Evolutionary conservation across 2,329 filamentous ascomycete species (phyloP), one percentile per base, ranked within the genome.

Genomic region (Clonostachys byssicola): DNA sequence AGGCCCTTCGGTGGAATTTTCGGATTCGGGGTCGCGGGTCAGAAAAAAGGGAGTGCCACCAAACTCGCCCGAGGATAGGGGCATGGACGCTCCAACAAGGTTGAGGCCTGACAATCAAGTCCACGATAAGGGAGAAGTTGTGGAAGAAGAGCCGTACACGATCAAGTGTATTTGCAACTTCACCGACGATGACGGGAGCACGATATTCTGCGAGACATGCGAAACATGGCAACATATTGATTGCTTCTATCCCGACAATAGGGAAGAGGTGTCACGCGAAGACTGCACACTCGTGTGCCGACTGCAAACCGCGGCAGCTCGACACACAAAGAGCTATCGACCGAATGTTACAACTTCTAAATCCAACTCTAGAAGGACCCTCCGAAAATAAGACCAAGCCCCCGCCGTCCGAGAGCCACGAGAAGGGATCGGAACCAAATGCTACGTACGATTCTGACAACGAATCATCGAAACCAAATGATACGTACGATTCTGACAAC

Each of bases 161-260:
- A 96, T 97, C 74, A 96, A 95, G 77, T 99, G 94, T 80, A 95
- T 97, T 59, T 99, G 94, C 72, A 85, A 85, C 65, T 96, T 88
- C 68, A 74, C 83, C 65, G 91, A 95, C 73, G 94, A 99, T 76
- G 94, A 99, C 75, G 94, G 94, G 69, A 92, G 89, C 68, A 99
- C 94, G 50, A 95, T 99, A 52, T 90, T 92, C 68, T 99, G 94
- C 77, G 94, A 97, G 65, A 82, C 78, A 49, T 99, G 94, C 76
- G 89, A 96, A 64, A 94, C 91, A 44, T 99, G 94, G 94, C 94
- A 99, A 70, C 94, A 99, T 69, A 95, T 96, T 59, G 86, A 91
- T 64, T 99, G 94, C 71, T 97, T 95, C 71, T 97, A 97, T 65
- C 81, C 81, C 18, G 67, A 81, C 53, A 88, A 89, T 57, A 80